A percentile compares a stretch with the other conserved stretches of the same genome.
These are phyloP conservation scores for Schoenoplectus tabernaemontani DNA, from an alignment of 202 grass and related monocot genomes.

Conservation along the genomic window DNA sequence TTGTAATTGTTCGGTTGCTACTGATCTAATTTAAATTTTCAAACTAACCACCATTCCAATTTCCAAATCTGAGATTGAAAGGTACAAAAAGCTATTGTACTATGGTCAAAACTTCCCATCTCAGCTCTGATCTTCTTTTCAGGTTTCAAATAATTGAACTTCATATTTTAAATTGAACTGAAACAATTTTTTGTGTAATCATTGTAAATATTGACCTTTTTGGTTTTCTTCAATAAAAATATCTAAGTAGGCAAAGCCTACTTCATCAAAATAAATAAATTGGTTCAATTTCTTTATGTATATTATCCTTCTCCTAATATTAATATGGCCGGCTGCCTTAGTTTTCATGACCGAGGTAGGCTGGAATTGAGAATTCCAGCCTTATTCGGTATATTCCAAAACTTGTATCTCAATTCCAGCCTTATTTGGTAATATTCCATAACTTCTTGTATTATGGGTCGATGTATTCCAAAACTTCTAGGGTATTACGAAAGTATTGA, in stretches of 20 bases:
- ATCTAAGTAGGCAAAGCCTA: too few species aligned
- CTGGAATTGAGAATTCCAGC: not conserved
- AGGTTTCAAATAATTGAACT: not conserved
- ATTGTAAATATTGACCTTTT: too few species aligned
- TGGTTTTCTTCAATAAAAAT: too few species aligned
- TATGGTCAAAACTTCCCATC: not conserved
- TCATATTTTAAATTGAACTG: not conserved
- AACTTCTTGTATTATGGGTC: not conserved
- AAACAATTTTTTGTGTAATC: too few species aligned
- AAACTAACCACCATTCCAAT: not conserved
- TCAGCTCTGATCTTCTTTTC: not conserved
- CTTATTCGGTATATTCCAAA: not conserved
- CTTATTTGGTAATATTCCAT: too few species aligned
- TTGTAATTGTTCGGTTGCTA: not conserved
- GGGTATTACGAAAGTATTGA: not conserved
- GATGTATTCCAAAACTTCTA: too few species aligned
- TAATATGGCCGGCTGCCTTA: not conserved
- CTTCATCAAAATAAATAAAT: too few species aligned
- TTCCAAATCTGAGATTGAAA: not conserved
- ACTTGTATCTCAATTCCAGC: too few species aligned
- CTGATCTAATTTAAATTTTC: not conserved
- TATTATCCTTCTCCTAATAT: too few species aligned
- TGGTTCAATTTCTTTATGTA: too few species aligned
- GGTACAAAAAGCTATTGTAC: not conserved
- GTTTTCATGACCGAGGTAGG: not conserved